Evolutionary conservation across 192 early-diverging fungal genomes (phyloP).

Genomic region (Cladochytrium replicatum): DNA sequence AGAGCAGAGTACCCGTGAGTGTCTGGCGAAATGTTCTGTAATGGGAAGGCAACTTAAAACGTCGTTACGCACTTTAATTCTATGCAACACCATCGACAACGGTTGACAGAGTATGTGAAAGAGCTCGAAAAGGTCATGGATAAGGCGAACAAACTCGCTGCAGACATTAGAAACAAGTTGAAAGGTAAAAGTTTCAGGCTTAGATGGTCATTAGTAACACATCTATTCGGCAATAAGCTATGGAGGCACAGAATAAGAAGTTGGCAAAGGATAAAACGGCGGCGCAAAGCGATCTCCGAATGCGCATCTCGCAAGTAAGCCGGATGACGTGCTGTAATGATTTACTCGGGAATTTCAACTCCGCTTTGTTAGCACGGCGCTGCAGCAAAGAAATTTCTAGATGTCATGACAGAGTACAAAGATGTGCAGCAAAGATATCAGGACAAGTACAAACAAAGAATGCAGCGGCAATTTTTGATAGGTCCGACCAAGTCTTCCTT

Average conservation of each 20-base stretch:
- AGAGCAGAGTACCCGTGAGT: constrained; percentile 28
- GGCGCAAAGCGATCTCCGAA: constrained; percentile 25
- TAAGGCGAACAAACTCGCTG: constrained; percentile 29
- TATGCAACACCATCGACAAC: background rate
- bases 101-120: constrained; percentile 23
- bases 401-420: constrained; percentile 65
- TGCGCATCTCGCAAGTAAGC: constrained; percentile 31
- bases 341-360: background rate
- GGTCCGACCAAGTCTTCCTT: constrained; percentile 48
- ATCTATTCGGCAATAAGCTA: too few relatives aligned
- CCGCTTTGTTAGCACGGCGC: constrained; percentile 24
- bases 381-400: constrained; percentile 42
- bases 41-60: background rate
- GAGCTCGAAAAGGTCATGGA: constrained; percentile 46
- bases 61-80: background rate
- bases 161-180: constrained; percentile 28
- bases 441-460: constrained; percentile 69
- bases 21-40: too few relatives aligned
- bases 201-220: background rate
- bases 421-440: constrained; percentile 68
- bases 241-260: constrained; percentile 40
- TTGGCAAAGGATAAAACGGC: constrained; percentile 23
- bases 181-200: constrained; percentile 18
- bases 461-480: constrained; percentile 77
- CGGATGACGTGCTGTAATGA: background rate